Evolutionary conservation across 2,329 filamentous ascomycete genomes (phyloP).

Genomic region (Xenoacremonium recifei): DNA sequence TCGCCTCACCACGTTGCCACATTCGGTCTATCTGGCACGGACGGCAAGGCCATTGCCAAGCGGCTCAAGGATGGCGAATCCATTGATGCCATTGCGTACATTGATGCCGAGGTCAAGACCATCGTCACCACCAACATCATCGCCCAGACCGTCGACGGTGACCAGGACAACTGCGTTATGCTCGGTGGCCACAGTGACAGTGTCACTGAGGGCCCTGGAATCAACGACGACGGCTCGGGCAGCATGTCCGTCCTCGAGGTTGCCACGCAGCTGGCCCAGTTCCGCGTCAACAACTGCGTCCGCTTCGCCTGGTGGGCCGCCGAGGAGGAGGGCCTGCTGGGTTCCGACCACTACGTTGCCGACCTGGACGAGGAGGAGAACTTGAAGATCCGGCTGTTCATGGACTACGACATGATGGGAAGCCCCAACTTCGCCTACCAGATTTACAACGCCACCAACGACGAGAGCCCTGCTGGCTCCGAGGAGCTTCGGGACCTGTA

Average conservation of each 20-base stretch:
- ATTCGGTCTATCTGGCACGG: slow-evolving; percentile 61
- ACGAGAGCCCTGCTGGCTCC: slow-evolving; percentile 67
- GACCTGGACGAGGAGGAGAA: slow-evolving; percentile 58
- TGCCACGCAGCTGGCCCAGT: slow-evolving; percentile 56
- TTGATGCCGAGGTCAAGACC: slow-evolving; percentile 54
- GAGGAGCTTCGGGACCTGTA: slow-evolving; percentile 68
- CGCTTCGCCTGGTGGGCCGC: slow-evolving; percentile 68
- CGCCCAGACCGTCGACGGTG: slow-evolving; percentile 59
- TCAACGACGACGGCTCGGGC: slow-evolving; percentile 77
- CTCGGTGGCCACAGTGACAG: slow-evolving; percentile 64
- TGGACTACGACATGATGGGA: slow-evolving; percentile 72
- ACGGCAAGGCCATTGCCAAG: slow-evolving; percentile 55
- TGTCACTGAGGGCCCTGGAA: slow-evolving; percentile 64
- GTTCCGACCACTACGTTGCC: slow-evolving; percentile 60
- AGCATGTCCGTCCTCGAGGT: slow-evolving; percentile 61
- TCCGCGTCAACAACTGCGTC: slow-evolving; percentile 62
- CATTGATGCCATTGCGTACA: slow-evolving; percentile 57
- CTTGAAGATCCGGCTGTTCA: slow-evolving; percentile 61
- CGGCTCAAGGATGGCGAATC: slow-evolving; percentile 50
- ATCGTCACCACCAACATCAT: slow-evolving; percentile 60
- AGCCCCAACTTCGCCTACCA: slow-evolving; percentile 65
- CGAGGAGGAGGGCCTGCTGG: slow-evolving; percentile 65
- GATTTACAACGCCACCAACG: slow-evolving; percentile 72
- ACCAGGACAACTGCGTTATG: slow-evolving; percentile 63
- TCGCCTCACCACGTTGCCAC: slow-evolving; percentile 62